Conservation (phyloP, 1,284 basidiomycete genomes). For the Irpex rosettiformis region DNA sequence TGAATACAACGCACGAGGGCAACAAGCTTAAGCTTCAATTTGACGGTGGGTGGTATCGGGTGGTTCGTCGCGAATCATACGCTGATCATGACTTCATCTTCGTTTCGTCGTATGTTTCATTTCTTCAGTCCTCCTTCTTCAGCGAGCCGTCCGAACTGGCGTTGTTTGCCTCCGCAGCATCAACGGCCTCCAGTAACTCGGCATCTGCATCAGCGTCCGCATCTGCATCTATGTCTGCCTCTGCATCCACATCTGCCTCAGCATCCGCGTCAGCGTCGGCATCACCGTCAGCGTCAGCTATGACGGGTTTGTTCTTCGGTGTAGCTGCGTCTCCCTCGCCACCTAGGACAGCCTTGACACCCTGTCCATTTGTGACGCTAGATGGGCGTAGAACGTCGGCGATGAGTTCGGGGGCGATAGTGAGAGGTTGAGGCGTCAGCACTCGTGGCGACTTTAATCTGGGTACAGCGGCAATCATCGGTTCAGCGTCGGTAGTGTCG, state of each 20-base stretch:
- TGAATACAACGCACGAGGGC: not conserved
- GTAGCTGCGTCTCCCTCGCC: conserved; percentile 6
- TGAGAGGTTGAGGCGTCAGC: not conserved
- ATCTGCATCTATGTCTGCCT: conserved; percentile 25
- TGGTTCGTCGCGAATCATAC: conserved; percentile 2
- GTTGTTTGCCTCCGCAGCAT: conserved; percentile 33
- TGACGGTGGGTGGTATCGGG: not conserved
- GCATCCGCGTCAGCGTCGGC: conserved; percentile 26
- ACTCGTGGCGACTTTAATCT: not conserved
- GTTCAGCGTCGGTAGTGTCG: conserved; percentile 18
- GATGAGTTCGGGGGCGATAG: not conserved
- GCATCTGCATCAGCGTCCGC: conserved; percentile 31
- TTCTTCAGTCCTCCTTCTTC: conserved; percentile 25
- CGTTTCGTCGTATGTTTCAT: not conserved
- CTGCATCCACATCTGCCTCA: conserved; percentile 25
- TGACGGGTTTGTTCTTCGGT: conserved; percentile 16
- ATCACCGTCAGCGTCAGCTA: conserved; percentile 22
- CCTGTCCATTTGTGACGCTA: not conserved
- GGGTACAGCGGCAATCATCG: not conserved
- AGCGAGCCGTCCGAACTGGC: conserved; percentile 25
- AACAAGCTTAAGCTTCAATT: not conserved
- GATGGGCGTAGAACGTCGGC: not conserved
- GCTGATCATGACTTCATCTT: conserved; percentile 1
- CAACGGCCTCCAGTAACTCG: conserved; percentile 34
- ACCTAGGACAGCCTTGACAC: not conserved